Evolutionary conservation across 2,329 filamentous ascomycete genomes (phyloP).

Genomic region (Fusarium udum): DNA sequence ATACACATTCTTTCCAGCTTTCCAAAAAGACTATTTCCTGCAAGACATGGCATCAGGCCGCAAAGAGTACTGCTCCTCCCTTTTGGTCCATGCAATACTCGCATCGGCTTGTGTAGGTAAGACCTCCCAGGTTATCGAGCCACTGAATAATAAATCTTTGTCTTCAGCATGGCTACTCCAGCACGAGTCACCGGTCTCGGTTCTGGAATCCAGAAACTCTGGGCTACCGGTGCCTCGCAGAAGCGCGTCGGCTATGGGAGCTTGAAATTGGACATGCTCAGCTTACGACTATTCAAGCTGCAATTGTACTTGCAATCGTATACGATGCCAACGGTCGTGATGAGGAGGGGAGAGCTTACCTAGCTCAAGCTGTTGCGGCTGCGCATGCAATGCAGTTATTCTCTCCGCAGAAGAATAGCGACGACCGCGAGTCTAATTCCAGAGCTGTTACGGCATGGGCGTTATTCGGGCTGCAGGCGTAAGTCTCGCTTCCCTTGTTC

Average conservation of each 20-base stretch:
- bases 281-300: background rate
- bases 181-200: background rate
- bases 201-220: slow-evolving; percentile 3
- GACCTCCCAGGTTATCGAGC: background rate
- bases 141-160: background rate
- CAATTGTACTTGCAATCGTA: background rate
- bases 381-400: background rate
- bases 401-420: background rate
- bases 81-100: slow-evolving; percentile 1
- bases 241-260: slow-evolving; percentile 1
- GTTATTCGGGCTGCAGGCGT: background rate
- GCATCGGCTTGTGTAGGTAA: background rate
- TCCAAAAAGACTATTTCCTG: slow-evolving; percentile 8
- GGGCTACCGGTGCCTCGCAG: background rate
- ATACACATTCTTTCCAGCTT: background rate
- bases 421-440: background rate
- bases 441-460: background rate
- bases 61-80: background rate
- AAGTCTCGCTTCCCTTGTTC: fast-evolving
- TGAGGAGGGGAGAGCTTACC: background rate
- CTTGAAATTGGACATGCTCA: background rate
- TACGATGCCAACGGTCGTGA: background rate
- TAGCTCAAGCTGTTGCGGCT: background rate
- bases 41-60: background rate
- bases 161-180: background rate